Evolutionary conservation across 169 alveolate genomes (phyloP).

Genomic region (Eimeria zaria): DNA sequence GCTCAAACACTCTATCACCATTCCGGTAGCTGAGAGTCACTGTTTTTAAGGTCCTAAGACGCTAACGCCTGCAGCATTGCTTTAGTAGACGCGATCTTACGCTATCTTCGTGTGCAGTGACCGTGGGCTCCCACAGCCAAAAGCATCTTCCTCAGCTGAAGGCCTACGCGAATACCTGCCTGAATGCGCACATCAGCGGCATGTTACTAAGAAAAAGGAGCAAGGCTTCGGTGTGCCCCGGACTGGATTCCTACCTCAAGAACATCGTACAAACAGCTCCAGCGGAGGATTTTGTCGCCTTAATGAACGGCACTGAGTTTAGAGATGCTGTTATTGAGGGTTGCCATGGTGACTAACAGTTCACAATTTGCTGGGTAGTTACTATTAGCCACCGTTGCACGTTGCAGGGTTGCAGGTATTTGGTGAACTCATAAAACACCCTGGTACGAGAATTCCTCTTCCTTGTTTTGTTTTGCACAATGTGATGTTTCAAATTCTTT

Average conservation of each 20-base stretch:
- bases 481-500: neutral
- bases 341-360: conserved; percentile 45
- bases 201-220: conserved; percentile 8
- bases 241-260: conserved; percentile 15
- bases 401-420: neutral
- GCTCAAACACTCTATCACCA: neutral
- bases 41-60: neutral
- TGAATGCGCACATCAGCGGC: conserved; percentile 68
- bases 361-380: neutral
- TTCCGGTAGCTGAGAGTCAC: neutral
- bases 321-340: conserved; percentile 72
- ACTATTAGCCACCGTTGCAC: neutral
- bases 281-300: neutral
- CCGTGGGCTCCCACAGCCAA: neutral
- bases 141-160: conserved; percentile 45
- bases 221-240: conserved; percentile 10
- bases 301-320: conserved; percentile 36
- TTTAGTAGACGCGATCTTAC: neutral
- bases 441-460: neutral
- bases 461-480: neutral
- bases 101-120: conserved; percentile 9
- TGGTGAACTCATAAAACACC: neutral
- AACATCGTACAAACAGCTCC: neutral
- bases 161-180: conserved; percentile 39
- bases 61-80: neutral